Percentiles rank a stretch among this genome's conserved stretches.
Evolutionary conservation across 2,329 filamentous ascomycete genomes (phyloP).

Genomic region (Ceratocystis colombiana): DNA sequence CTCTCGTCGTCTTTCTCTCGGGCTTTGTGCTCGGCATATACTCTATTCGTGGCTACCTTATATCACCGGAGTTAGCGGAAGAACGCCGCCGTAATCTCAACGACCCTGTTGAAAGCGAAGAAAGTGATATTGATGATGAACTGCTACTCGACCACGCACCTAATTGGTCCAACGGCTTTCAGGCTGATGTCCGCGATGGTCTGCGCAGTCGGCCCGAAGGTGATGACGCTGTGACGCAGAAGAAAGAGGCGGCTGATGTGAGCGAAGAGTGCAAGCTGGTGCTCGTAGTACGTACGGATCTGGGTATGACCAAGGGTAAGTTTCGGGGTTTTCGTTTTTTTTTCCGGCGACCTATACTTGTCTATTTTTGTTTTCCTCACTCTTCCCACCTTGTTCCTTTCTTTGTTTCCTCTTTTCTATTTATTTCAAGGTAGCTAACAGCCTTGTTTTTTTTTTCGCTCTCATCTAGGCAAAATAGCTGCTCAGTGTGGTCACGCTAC

Average conservation of each 20-base stretch:
- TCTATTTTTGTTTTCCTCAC: background rate
- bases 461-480: conserved; percentile 73
- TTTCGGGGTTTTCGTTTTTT: conserved; percentile 24
- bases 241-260: conserved; percentile 32
- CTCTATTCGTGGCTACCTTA: conserved; percentile 50
- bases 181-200: conserved; percentile 50
- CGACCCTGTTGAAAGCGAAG: conserved; percentile 58
- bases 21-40: conserved; percentile 79
- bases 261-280: conserved; percentile 90
- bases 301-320: conserved; percentile 94
- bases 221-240: conserved; percentile 31
- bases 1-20: conserved; percentile 60
- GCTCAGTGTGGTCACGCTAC: conserved; percentile 95
- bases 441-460: background rate
- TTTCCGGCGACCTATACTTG: background rate
- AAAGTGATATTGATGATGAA: conserved; percentile 57
- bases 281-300: conserved; percentile 80
- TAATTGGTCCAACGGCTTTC: conserved; percentile 54
- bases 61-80: conserved; percentile 46
- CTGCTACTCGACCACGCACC: conserved; percentile 54
- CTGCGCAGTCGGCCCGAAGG: conserved; percentile 33
- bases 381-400: conserved; percentile 1
- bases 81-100: conserved; percentile 46
- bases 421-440: background rate
- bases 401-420: background rate